phyloP scores from a whole-genome alignment of 2,329 filamentous ascomycete species.

The Gnomoniopsis sp. region DNA sequence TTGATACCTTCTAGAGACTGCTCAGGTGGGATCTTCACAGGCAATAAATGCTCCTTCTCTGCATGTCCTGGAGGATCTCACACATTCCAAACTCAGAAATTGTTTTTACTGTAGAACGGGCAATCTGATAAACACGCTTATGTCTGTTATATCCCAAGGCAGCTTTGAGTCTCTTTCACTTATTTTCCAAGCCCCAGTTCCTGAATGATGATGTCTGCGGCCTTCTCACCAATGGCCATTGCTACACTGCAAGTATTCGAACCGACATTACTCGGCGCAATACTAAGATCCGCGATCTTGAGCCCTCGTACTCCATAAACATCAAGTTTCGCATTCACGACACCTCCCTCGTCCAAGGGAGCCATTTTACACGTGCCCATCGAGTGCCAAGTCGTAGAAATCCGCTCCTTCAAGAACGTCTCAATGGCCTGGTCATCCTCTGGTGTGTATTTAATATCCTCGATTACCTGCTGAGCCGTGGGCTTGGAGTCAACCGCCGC shows the following conservation, averaged over 20 bases:
- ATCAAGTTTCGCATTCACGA: constrained; percentile 37
- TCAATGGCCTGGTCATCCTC: constrained; percentile 48
- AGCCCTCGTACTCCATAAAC: constrained; percentile 40
- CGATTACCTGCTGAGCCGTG: too few relatives aligned
- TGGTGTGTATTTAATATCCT: constrained; percentile 42
- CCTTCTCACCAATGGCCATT: constrained; percentile 40
- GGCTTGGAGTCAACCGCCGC: too few relatives aligned
- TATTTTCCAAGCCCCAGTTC: background rate
- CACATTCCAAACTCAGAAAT: too few relatives aligned
- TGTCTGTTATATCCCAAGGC: too few relatives aligned
- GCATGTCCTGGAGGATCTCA: too few relatives aligned
- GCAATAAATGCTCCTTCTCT: too few relatives aligned
- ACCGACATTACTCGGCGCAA: constrained; percentile 36
- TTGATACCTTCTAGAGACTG: too few relatives aligned
- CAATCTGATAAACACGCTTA: too few relatives aligned
- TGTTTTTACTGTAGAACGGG: too few relatives aligned
- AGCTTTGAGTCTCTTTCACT: background rate
- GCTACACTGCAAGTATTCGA: constrained; percentile 43
- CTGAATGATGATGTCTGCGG: constrained; percentile 19
- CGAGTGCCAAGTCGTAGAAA: constrained; percentile 40
- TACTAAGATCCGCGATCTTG: constrained; percentile 37
- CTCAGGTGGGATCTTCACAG: too few relatives aligned
- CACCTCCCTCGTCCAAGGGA: constrained; percentile 35
- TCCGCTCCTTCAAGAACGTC: constrained; percentile 33
- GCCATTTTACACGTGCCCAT: constrained; percentile 45